Evolutionary conservation across 2,329 filamentous ascomycete genomes (phyloP), one percentile per base, ranked within the genome.

Genomic region (Fusarium torreyae): DNA sequence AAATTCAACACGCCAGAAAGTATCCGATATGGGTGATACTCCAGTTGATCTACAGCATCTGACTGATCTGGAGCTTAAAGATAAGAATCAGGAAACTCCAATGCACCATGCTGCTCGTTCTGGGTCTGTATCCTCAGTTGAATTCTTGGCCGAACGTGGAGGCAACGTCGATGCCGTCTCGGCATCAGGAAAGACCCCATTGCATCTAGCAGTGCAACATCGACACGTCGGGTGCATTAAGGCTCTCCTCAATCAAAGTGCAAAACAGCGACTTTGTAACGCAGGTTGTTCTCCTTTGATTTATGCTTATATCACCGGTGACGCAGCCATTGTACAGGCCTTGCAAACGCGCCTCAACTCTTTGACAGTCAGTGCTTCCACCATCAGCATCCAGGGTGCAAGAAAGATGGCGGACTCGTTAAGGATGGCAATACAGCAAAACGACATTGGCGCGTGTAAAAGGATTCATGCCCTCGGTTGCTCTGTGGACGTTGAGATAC

Each of bases 21-120:
- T 43, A 7, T 24, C 20, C 5, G 13, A 8, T 11, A 6, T 1
- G 20, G 40, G 40, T 2, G 45, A 57, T 17, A 62, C 53, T 1
- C 58, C 58, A 42, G 49, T 60, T 2, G 6, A 28, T 3, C 34
- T 1, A 3, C 28, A 13, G 1, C 20, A 60, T 0, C 15, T 64
- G 6, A 14, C 17, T 3, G 33, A 64, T 15, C 33, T 64, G 0
- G 56, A 64, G 1, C 33, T 36, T 1, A 5, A 4, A 3, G 61
- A 56, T 7, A 7, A 31, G 17, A 4, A 24, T 2, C 18, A 18
- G 3, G 22, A 42, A 17, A 64, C 61, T 8, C 56, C 61, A 3
- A 61, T 61, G 57, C 57, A 61, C 6, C 45, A 49, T 18, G 61
- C 61, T 43, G 45, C 56, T 20, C 14, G 11, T 1, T 22, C 7